Evolutionary conservation across 257 asterid species (phyloP), one percentile per base, ranked within the genome.

Genomic region (Nicotiana undulata): DNA sequence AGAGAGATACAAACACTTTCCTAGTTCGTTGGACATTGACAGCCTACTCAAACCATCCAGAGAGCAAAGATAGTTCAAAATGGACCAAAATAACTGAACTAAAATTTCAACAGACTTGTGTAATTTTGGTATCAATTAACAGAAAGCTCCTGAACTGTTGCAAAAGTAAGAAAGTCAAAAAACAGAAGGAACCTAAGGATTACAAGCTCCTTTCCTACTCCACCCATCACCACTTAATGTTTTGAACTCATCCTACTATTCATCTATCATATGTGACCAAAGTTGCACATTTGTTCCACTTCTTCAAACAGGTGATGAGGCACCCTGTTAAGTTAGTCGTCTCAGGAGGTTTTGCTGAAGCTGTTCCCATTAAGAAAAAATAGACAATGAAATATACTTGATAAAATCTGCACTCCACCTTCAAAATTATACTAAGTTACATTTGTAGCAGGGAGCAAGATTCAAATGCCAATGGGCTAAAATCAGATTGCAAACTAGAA

Each of bases 161-260:
- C 76, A 67, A 67, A 49, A 37, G 31, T 20, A 67, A 37, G n/a
- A 37, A 67, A 67, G 56, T 67, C n/a, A 37, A 18, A 6, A 67
- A 20, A 67, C 55, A 67, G 55, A 49, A 67, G n/a, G n/a, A 67
- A 67, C 55, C n/a, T n/a, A 37, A 67, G 76, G 76, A 67, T 67
- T n/a, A 67, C 3, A n/a, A 37, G n/a, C 31, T 67, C 76, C 55
- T 67, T 37, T 67, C 32, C 55, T 37, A 67, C 76, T 67, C 20
- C 75, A 18, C 76, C 18, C 76, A 9, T 67, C 76, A 67, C 76
- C 53, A 67, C 76, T 2, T 37, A 55, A 37, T 67, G 31, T 37
- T 37, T n/a, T 26, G 24, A 67, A 29, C 55, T 37, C 55, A 67
- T 67, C 76, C 55, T 37, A 67, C 4, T 34, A 37, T 67, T n/a